Evolutionary conservation across 495 filamentous ascomycete genomes (phyloP), one percentile per base, ranked within the genome.

Genomic region (Annulohypoxylon nitens): DNA sequence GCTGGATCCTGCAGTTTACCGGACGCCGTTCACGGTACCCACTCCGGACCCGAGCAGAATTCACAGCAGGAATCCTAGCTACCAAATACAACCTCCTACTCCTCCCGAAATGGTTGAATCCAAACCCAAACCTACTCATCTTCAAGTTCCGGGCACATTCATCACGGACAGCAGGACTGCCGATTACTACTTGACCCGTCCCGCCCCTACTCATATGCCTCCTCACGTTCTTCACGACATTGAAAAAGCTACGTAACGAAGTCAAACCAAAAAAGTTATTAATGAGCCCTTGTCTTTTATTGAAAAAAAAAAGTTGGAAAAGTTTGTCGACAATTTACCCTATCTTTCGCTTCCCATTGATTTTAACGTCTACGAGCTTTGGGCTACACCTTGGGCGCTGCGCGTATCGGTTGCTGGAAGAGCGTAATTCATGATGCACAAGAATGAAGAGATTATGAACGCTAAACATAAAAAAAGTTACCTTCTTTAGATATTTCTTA

Each of bases 11-110:
- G 67, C 62, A 33, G 62, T 71, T 7, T 75, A 64, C 62, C 36
- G 61, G 50, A 75, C 72, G n/a, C 72, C 72, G n/a, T 75, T 75
- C 50, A 68, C 66, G 20, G 72, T 43, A 1, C 64, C 67, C 4
- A 20, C 67, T 43, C 39, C 39, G 4, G 39, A 43, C 4, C 30
- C 18, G 2, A 70, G 71, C 34, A 39, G 23, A 11, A 7, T 55
- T 23, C n/a, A 25, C 4, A 54, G 50, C 20, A 57, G 37, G 12
- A 16, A 43, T 11, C 54, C 48, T 4, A 55, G 51, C 39, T 48
- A 60, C n/a, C 18, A 25, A 11, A 25, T 55, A 47, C 58, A 69
- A 39, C 12, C 23, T 11, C 62, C 48, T 4, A 34, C 37, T 14
- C 62, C 50, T 4, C 23, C 62, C 12, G 43, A 12, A 8, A 20